Evolutionary conservation across 2,329 filamentous ascomycete genomes (phyloP), one percentile per base, ranked within the genome.

Genomic region (Orbilia oligospora): DNA sequence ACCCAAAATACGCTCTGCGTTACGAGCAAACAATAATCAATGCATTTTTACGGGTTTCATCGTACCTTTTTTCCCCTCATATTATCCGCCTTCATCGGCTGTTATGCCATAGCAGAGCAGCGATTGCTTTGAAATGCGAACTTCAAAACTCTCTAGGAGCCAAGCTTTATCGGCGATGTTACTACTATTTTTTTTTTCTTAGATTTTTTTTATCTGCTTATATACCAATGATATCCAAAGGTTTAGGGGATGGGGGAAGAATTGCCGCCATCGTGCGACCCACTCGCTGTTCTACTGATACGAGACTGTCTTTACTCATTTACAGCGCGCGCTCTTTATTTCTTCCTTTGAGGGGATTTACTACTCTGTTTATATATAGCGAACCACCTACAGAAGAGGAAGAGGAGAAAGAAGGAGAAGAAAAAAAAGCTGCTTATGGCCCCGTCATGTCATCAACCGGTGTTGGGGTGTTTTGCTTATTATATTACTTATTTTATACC

Each of bases 401-500:
- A 66, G 41, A 66, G 56, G 36, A 61, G 38, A 44, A n/a, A 30
- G 41, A 46, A 46, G 41, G 6, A 46, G 41, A 30, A 64, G 30
- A 36, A 66, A 72, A 72, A 73, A 66, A 65, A 73, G 48, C 65
- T 58, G 51, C 51, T 61, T 61, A 58, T 73, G 61, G 70, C 63
- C 46, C 61, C 58, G 58, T 73, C 61, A 73, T 73, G 61, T 73
- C 70, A 73, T 73, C 61, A 51, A 51, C 38, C 61, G 70, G 70
- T 73, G 70, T 73, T 73, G 63, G 63, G 56, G 70, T 73, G 70
- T 73, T 73, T 46, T 73, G 58, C 58, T 73, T 67, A 49, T 36
- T 46, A 33, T 18, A 18, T 55, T 18, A 55, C 38, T 58, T 71
- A 41, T 65, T 38, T 24, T 49, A 18, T 64, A 22, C 36, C n/a